Percentiles rank a stretch among this genome's conserved stretches.
These are phyloP conservation scores for Cucurbita maxima DNA, from an alignment of 306 rosid species.

Conservation along the genomic window DNA sequence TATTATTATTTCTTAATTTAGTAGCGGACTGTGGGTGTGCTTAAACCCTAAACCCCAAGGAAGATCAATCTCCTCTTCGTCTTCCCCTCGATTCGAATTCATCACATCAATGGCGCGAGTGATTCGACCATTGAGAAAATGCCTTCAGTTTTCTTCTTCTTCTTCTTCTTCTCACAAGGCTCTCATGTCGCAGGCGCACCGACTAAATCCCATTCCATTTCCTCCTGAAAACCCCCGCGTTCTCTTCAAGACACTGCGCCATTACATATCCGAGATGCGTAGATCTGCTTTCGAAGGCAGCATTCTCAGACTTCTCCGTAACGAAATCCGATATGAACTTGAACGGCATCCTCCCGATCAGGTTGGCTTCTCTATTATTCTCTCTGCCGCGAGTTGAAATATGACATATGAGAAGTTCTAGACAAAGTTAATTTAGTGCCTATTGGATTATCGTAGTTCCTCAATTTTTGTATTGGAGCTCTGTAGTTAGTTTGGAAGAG, in stretches of 20 bases:
- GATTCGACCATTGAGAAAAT: constrained; percentile 32
- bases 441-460: background rate
- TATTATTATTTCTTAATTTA: too few relatives aligned
- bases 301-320: constrained; percentile 53
- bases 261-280: constrained; percentile 53
- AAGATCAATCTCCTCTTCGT: background rate
- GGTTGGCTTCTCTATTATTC: constrained; percentile 11
- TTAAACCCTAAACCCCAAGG: constrained; percentile 2
- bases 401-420: background rate
- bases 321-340: constrained; percentile 60
- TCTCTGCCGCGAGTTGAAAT: background rate
- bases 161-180: constrained; percentile 7
- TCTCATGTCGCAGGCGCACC: constrained; percentile 9
- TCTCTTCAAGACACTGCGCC: constrained; percentile 23
- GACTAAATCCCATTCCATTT: background rate
- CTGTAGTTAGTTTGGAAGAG: background rate
- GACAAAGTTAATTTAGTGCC: background rate
- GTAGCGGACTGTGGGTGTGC: background rate
- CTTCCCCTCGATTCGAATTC: background rate
- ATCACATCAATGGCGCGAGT: constrained; percentile 39
- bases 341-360: constrained; percentile 34
- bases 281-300: constrained; percentile 57
- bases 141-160: constrained; percentile 9
- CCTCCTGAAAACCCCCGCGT: constrained; percentile 4
- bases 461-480: background rate